These are phyloP conservation scores for Eragrostis nindensis DNA, from an alignment of 176 grass and related monocot genomes.

Conservation along the genomic window DNA sequence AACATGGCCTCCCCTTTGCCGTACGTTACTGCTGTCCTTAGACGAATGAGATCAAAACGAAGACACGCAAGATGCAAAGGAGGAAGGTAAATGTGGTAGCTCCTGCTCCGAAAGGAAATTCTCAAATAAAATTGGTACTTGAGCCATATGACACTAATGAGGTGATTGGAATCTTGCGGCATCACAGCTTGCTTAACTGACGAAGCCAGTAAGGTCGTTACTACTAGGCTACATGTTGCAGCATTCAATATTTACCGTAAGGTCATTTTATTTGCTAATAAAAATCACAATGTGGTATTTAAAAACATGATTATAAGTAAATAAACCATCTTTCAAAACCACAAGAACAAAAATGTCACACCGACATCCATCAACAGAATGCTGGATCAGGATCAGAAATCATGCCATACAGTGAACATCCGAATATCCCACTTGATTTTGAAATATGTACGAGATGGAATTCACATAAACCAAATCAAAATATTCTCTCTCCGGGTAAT, in stretches of 20 bases:
- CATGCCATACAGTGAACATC: background rate
- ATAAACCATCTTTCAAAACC: background rate
- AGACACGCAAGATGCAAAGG: too few species aligned
- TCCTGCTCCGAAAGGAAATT: background rate
- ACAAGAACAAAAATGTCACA: background rate
- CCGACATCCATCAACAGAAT: background rate
- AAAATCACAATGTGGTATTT: too few species aligned
- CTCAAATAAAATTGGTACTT: background rate
- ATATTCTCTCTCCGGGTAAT: conserved; percentile 39
- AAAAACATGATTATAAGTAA: too few species aligned
- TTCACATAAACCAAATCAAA: conserved; percentile 60
- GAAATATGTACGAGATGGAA: conserved; percentile 64
- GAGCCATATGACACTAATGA: background rate
- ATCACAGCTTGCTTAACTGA: background rate
- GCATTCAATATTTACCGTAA: too few species aligned
- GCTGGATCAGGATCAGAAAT: background rate
- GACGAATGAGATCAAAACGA: too few species aligned
- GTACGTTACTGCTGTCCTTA: too few species aligned
- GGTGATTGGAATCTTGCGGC: background rate
- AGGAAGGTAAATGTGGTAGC: too few species aligned
- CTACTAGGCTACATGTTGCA: too few species aligned
- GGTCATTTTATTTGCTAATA: too few species aligned
- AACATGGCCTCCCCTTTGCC: too few species aligned
- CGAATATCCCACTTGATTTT: conserved; percentile 48
- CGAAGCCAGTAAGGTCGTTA: too few species aligned